Percentiles rank a stretch among this genome's conserved stretches.
Evolutionary conservation across 2,329 filamentous ascomycete genomes (phyloP).

Genomic region (Colletotrichum nymphaeae): DNA sequence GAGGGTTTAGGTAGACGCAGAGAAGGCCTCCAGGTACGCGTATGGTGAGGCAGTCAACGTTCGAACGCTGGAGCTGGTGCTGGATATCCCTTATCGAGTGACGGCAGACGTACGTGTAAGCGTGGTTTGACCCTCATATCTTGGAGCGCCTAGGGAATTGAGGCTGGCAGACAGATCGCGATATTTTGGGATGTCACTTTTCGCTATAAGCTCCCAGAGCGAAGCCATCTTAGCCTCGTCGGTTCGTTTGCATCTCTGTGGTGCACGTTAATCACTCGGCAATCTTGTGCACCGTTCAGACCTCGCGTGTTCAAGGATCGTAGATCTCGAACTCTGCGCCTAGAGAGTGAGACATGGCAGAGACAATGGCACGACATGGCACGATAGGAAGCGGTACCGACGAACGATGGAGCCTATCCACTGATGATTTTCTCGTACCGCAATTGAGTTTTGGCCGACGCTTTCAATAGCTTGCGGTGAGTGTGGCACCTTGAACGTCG

Average conservation of each 20-base stretch:
- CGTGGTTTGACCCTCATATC: neutral
- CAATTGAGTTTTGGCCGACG: neutral
- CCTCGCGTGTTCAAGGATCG: neutral
- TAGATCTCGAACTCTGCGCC: neutral
- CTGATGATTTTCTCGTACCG: neutral
- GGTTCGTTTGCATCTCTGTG: neutral
- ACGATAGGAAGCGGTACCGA: neutral
- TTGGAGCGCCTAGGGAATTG: neutral
- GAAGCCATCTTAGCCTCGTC: neutral
- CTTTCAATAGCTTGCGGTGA: slow-evolving; percentile 6
- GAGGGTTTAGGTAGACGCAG: neutral
- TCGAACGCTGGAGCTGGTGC: neutral
- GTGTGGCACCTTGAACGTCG: neutral
- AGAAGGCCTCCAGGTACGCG: neutral
- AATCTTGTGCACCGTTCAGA: slow-evolving; percentile 19
- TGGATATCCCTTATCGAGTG: neutral
- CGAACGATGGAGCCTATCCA: neutral
- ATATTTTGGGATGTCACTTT: neutral
- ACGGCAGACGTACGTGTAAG: neutral
- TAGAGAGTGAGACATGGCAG: neutral
- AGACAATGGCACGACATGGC: neutral
- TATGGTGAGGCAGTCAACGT: slow-evolving; percentile 4
- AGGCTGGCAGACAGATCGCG: too few relatives aligned
- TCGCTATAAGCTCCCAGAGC: neutral
- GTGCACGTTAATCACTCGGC: slow-evolving; percentile 6